Base-by-base conservation (phyloP, 139 green algal genomes). In the Volvox africanus region DNA sequence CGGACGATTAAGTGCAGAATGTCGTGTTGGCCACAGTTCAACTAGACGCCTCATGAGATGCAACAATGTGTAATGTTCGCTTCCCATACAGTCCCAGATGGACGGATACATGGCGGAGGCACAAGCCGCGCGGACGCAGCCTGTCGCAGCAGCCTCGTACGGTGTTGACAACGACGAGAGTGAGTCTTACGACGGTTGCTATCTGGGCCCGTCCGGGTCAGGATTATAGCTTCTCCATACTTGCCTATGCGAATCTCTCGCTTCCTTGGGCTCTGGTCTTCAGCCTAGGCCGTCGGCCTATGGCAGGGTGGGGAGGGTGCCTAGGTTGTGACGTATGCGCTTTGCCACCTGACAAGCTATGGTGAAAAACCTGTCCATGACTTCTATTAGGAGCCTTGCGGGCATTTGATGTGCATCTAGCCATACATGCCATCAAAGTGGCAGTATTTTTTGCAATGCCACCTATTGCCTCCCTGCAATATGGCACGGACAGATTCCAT, bases 31-130 rank as follows among this genome's bases (percentile, higher is more conserved):
- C 44, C 44, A 55, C 44, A 55, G 44, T 55, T 55, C 9, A 9
- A 55, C 9, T 55, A 55, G 44, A 55, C 44, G 44, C 44, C 9
- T 55, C 44, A 9, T 55, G 44, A 55, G n/a, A n/a, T n/a, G n/a
- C n/a, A n/a, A n/a, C n/a, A n/a, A n/a, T n/a, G n/a, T n/a, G n/a
- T 55, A 55, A 55, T 28, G 11, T 75, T 28, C 11, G 67, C 24
- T 75, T 75, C 9, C 24, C 22, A 32, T 26, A 35, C 71, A 79
- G 71, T 16, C 71, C 26, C 71, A 79, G 71, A 79, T 79, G 71
- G 71, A 79, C 32, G 71, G 71, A 30, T 79, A 79, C 22, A 79
- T 91, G 69, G 87, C 82, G 0, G 88, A 93, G 87, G 91, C 87
- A 61, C 87, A 89, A 81, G 87, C 87, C 18, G 81, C 88, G 5